phyloP scores from a whole-genome alignment of 352 stramenopile genomes.

The Pythium brachiatum region DNA sequence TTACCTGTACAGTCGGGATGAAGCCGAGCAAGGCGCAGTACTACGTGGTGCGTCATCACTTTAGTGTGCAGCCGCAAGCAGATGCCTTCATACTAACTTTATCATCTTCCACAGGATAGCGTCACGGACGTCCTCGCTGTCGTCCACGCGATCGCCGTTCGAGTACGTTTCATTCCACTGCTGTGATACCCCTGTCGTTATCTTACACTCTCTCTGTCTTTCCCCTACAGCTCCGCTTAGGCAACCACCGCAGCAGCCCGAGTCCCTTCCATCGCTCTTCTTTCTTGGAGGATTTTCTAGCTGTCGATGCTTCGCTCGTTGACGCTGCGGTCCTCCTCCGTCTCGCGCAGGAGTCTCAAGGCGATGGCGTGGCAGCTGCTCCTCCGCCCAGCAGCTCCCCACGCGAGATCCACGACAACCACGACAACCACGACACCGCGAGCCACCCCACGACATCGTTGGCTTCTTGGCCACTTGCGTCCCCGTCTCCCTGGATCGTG shows the following conservation, averaged over 20 bases:
- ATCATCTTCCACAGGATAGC: conserved; percentile 37
- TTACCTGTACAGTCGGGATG: conserved; percentile 96
- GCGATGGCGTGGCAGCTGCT: conserved; percentile 1
- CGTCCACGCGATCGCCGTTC: conserved; percentile 48
- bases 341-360: conserved; percentile 7
- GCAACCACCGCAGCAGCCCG: conserved; percentile 3
- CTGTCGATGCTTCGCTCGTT: conserved; percentile 3
- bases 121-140: conserved; percentile 48
- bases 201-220: background rate
- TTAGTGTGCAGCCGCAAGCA: too few species aligned
- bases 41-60: conserved; percentile 81
- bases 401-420: background rate
- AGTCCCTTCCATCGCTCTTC: background rate
- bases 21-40: conserved; percentile 95
- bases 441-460: background rate
- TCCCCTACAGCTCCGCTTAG: conserved; percentile 17
- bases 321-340: conserved; percentile 11
- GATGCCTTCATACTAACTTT: too few species aligned
- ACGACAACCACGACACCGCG: background rate
- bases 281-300: conserved; percentile 13
- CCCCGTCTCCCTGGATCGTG: conserved; percentile 13
- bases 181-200: background rate
- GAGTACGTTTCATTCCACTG: conserved; percentile 29
- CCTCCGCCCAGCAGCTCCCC: conserved; percentile 4
- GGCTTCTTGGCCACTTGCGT: background rate